Evolutionary conservation across 148 eudicot species (phyloP).

Genomic region (Vaccinium macrocarpon): DNA sequence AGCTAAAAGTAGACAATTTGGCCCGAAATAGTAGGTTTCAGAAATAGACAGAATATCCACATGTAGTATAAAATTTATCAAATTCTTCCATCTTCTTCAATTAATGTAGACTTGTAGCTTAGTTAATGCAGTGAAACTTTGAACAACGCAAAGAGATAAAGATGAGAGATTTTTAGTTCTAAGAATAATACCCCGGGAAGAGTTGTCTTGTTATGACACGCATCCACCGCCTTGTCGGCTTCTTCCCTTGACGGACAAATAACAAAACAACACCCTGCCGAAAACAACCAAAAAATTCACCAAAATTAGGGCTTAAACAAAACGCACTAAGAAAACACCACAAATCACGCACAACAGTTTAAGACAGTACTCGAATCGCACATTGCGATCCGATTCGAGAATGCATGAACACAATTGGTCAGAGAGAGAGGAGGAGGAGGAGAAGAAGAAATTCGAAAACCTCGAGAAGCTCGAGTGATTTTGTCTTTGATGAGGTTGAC

Average conservation of each 20-base stretch:
- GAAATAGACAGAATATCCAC: not conserved
- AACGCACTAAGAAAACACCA: conserved; percentile 1
- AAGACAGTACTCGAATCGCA: conserved; percentile 14
- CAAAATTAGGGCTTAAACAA: conserved; percentile 23
- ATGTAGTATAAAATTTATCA: not conserved
- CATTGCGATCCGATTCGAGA: conserved; percentile 22
- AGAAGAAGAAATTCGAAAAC: conserved; percentile 22
- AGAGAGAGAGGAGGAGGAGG: not conserved
- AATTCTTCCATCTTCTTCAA: conserved; percentile 3
- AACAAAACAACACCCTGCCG: conserved; percentile 79
- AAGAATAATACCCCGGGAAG: conserved; percentile 58
- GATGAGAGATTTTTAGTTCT: conserved; percentile 27
- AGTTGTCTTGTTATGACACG: conserved; percentile 78
- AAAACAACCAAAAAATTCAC: not conserved
- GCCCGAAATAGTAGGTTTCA: not conserved
- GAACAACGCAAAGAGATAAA: not conserved
- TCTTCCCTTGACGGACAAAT: conserved; percentile 81
- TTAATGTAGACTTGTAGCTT: not conserved
- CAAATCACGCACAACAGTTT: not conserved
- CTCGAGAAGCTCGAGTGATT: conserved; percentile 79
- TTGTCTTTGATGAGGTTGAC: conserved; percentile 97
- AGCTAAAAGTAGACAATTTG: too few species aligned
- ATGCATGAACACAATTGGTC: not conserved
- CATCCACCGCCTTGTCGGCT: conserved; percentile 77
- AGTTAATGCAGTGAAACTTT: not conserved